Percentiles rank a stretch among this genome's conserved stretches.
These are phyloP conservation scores for Thelonectria olida DNA, from an alignment of 2,329 filamentous ascomycete genomes.

Conservation along the genomic window DNA sequence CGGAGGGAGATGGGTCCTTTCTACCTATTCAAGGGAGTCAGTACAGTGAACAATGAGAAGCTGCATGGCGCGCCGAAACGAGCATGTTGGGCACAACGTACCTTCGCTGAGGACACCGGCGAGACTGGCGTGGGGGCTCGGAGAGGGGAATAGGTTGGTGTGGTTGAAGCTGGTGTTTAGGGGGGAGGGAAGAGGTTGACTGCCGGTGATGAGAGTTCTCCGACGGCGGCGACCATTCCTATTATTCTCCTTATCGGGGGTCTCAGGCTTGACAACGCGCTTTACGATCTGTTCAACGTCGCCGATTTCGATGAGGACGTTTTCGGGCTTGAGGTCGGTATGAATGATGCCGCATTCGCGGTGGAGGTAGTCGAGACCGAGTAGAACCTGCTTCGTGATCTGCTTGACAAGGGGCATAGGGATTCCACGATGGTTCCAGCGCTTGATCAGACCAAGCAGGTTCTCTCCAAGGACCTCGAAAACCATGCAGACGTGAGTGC, in stretches of 20 bases:
- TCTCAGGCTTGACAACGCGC: conserved; percentile 88
- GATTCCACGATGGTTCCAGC: conserved; percentile 97
- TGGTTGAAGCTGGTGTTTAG: conserved; percentile 92
- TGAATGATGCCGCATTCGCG: conserved; percentile 99
- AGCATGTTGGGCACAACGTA: conserved; percentile 51
- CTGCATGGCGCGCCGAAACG: background rate
- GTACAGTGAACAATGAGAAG: background rate
- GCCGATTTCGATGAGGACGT: conserved; percentile 97
- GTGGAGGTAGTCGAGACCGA: conserved; percentile 95
- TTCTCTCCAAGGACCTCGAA: conserved; percentile 98
- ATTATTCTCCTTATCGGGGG: conserved; percentile 82
- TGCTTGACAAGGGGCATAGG: conserved; percentile 97
- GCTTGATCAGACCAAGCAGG: conserved; percentile 92
- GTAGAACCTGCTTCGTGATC: conserved; percentile 96
- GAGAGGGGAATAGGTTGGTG: conserved; percentile 72
- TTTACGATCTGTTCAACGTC: conserved; percentile 99
- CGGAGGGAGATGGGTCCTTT: conserved; percentile 57
- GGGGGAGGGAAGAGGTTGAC: conserved; percentile 93
- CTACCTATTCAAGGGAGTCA: conserved; percentile 41
- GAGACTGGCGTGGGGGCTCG: conserved; percentile 77
- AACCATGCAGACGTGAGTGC: conserved; percentile 98
- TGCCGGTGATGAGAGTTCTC: conserved; percentile 94
- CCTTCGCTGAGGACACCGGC: conserved; percentile 86
- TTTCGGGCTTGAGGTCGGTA: conserved; percentile 96
- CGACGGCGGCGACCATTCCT: conserved; percentile 89